Evolutionary conservation across 768 basidiomycete species (phyloP), one percentile per base, ranked within the genome.

Genomic region (Leccinum olivaceopallidum): DNA sequence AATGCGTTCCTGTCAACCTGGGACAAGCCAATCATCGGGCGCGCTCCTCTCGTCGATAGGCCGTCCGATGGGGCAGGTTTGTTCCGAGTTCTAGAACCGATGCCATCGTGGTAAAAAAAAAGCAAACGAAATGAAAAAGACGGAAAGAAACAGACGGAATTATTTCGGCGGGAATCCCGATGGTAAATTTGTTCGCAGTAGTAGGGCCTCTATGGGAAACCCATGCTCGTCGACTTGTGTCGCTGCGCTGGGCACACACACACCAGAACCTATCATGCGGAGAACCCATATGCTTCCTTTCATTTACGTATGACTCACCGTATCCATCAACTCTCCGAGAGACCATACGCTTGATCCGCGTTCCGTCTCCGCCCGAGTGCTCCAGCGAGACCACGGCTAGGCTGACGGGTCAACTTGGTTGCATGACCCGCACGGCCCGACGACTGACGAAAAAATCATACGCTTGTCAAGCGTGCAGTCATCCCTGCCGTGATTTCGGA

Each of bases 361-460:
- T 58, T 54, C 66, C 69, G 65, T 63, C 37, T 61, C 58, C 59
- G 56, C 52, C 68, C 63, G 32, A 34, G 65, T 22, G 51, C n/a
- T 24, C 51, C 32, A 52, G 36, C 18, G 52, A 58, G 55, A 59
- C 55, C 47, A 59, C 50, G 28, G 62, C 5, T 59, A 69, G 68
- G 68, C 62, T 53, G 42, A 49, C 56, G 55, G 55, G 49, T 22
- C 50, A 13, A n/a, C 20, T 53, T 51, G 28, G 26, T 4, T 53
- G 34, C 56, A 34, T 13, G 49, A 50, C 48, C 22, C 49, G 13
- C 44, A 18, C 57, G 59, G 52, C 44, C 42, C 30, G 30, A 20
- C 42, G 5, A 44, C 42, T 20, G 42, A 44, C 20, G n/a, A 20
- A 47, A 47, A 49, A 50, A 48, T 32, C 49, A 52, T 50, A 34